Evolutionary conservation across 495 filamentous ascomycete genomes (phyloP).

Genomic region (Tuber brumale): DNA sequence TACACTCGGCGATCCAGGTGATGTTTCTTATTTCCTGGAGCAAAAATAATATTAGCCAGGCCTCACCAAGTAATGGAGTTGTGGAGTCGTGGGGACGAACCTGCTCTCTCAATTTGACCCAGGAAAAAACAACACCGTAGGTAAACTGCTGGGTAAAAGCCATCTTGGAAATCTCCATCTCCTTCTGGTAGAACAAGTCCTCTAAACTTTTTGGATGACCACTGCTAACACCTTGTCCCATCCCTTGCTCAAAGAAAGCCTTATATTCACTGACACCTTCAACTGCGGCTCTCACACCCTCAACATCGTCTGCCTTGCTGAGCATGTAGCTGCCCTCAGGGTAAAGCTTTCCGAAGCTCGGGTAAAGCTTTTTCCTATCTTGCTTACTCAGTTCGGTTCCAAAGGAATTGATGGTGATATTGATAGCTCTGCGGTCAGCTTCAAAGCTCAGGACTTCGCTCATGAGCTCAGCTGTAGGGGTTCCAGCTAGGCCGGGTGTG

Average conservation of each 20-base stretch:
- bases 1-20: slow-evolving; percentile 99
- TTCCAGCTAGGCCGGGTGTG: slow-evolving; percentile 73
- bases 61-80: neutral
- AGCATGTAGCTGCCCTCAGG: slow-evolving; percentile 94
- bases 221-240: slow-evolving; percentile 59
- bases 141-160: slow-evolving; percentile 97
- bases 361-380: slow-evolving; percentile 94
- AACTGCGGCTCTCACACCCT: slow-evolving; percentile 85
- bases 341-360: slow-evolving; percentile 79
- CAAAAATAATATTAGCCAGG: slow-evolving; percentile 9
- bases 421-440: slow-evolving; percentile 92
- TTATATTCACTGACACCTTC: slow-evolving; percentile 90
- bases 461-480: slow-evolving; percentile 91
- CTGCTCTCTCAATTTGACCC: slow-evolving; percentile 97
- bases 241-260: slow-evolving; percentile 85
- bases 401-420: slow-evolving; percentile 98
- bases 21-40: slow-evolving; percentile 97
- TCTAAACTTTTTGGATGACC: slow-evolving; percentile 84
- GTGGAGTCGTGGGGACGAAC: slow-evolving; percentile 49
- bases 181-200: slow-evolving; percentile 97
- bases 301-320: slow-evolving; percentile 88
- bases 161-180: slow-evolving; percentile 94
- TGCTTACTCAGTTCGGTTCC: slow-evolving; percentile 92
- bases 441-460: slow-evolving; percentile 91
- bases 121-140: slow-evolving; percentile 88